phyloP scores from a whole-genome alignment of 78 protist species.

The Isochrysis galbana region DNA sequence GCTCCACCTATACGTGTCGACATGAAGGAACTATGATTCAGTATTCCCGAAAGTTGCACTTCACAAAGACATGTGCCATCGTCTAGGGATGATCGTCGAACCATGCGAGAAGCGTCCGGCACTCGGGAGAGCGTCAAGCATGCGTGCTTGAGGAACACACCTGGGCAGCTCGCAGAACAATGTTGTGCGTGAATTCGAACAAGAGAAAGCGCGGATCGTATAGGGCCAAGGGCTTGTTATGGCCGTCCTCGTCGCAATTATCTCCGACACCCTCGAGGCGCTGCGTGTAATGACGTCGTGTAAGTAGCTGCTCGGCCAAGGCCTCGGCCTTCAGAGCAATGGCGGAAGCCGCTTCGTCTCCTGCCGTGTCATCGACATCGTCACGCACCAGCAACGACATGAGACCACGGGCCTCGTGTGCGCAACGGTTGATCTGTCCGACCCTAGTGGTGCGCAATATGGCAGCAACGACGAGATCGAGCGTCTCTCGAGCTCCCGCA shows the following conservation, averaged over 20 bases:
- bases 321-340: neutral
- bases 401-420: neutral
- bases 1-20: too few relatives aligned
- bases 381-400: neutral
- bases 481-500: neutral
- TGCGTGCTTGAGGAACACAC: too few relatives aligned
- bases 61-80: too few relatives aligned
- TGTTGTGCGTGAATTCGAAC: slow-evolving; percentile 66
- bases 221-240: neutral
- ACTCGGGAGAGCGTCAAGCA: too few relatives aligned
- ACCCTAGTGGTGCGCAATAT: neutral
- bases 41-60: too few relatives aligned
- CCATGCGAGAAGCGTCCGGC: too few relatives aligned
- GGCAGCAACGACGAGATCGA: slow-evolving; percentile 3
- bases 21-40: too few relatives aligned
- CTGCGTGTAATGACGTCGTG: slow-evolving; percentile 8
- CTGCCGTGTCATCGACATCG: neutral
- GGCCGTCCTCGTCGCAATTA: neutral
- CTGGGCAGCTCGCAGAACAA: slow-evolving; percentile 55
- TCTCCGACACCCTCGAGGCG: too few relatives aligned
- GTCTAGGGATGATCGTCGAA: too few relatives aligned
- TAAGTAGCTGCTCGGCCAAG: slow-evolving; percentile 15
- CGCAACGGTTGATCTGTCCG: slow-evolving; percentile 34
- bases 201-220: slow-evolving; percentile 64
- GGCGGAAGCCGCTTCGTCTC: neutral